Evolutionary conservation across 2,329 filamentous ascomycete genomes (phyloP).

Genomic region (Colletotrichum plurivorum): DNA sequence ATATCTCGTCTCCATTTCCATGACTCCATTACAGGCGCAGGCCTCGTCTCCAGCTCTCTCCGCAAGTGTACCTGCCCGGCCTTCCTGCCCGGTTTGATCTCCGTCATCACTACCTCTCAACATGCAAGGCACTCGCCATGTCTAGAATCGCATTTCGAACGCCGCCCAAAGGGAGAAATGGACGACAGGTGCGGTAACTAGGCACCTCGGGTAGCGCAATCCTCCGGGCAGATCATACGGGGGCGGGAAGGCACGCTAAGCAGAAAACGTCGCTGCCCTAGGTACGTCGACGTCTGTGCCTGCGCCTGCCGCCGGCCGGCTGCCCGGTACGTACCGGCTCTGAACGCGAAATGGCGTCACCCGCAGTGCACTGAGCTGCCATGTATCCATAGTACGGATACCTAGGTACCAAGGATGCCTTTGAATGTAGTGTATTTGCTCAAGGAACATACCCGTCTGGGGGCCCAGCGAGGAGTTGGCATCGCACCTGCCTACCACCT

Average conservation of each 20-base stretch:
- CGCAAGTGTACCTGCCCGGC: not conserved
- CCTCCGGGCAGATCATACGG: conserved; percentile 37
- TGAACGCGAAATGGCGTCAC: conserved; percentile 36
- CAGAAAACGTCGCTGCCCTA: conserved; percentile 21
- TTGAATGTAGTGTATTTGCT: too few relatives aligned
- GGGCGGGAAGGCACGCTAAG: conserved; percentile 35
- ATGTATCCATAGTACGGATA: too few relatives aligned
- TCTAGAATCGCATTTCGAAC: too few relatives aligned
- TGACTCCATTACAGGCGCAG: too few relatives aligned
- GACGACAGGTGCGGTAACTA: conserved; percentile 4
- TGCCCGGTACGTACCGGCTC: conserved; percentile 25
- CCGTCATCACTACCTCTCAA: too few relatives aligned
- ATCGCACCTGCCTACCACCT: too few relatives aligned
- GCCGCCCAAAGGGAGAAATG: not conserved
- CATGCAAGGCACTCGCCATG: too few relatives aligned
- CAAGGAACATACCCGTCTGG: too few relatives aligned
- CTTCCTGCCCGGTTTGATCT: too few relatives aligned
- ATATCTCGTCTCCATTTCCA: not conserved
- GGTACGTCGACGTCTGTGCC: conserved; percentile 20
- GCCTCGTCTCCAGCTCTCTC: conserved; percentile 10
- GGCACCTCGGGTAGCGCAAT: conserved; percentile 15
- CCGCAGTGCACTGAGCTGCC: too few relatives aligned
- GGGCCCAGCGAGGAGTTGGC: too few relatives aligned
- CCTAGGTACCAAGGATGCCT: too few relatives aligned
- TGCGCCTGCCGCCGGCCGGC: conserved; percentile 17